Evolutionary conservation across 805 yeast genomes (phyloP).

Genomic region (Teunomyces stri): DNA sequence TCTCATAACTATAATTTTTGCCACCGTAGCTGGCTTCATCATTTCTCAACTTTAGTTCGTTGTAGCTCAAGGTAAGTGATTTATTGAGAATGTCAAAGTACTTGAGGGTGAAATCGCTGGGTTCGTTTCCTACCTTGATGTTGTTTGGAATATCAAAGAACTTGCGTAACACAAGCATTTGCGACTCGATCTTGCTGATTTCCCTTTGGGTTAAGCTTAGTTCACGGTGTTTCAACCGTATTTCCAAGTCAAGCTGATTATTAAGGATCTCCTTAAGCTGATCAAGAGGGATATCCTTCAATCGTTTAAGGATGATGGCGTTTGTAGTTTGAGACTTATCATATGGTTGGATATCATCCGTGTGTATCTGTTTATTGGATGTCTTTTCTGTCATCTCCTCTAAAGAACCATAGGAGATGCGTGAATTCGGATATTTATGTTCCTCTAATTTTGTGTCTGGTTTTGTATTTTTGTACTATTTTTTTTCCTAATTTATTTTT

Average conservation of each 20-base stretch:
- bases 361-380: not conserved
- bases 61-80: slow-evolving; percentile 32
- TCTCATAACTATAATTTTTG: slow-evolving; percentile 4
- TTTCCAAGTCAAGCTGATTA: slow-evolving; percentile 57
- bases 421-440: not conserved
- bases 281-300: slow-evolving; percentile 14
- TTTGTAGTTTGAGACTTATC: not conserved
- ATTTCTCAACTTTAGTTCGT: slow-evolving; percentile 17
- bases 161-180: slow-evolving; percentile 50
- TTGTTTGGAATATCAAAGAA: slow-evolving; percentile 42
- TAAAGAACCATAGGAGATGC: not conserved
- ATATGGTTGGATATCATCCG: not conserved
- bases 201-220: slow-evolving; percentile 49
- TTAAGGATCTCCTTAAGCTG: slow-evolving; percentile 34
- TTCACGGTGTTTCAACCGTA: slow-evolving; percentile 59
- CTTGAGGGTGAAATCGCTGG: slow-evolving; percentile 43
- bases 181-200: slow-evolving; percentile 56
- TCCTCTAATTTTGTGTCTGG: not conserved
- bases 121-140: slow-evolving; percentile 40
- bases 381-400: not conserved
- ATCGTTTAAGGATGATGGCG: slow-evolving; percentile 4
- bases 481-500: not conserved
- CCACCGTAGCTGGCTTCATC: not conserved
- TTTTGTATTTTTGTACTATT: not conserved
- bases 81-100: slow-evolving; percentile 38